These are phyloP conservation scores for Wickerhamiella dianesei DNA, from an alignment of 805 yeast species.

Conservation along the genomic window DNA sequence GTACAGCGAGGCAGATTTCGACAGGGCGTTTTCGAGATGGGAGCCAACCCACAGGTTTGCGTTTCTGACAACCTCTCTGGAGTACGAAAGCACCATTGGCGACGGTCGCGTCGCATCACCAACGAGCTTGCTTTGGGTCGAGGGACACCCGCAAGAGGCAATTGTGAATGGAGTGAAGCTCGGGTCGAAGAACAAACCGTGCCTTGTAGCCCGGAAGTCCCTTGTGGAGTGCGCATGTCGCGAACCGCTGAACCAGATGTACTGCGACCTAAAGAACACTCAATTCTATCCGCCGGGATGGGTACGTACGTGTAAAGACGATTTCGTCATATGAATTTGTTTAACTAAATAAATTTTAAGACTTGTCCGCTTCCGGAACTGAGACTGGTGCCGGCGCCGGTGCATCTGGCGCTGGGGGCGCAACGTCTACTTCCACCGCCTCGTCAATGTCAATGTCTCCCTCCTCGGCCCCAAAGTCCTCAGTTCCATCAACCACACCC, in stretches of 20 bases:
- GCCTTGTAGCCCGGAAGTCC: conserved; percentile 9
- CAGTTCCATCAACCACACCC: conserved; percentile 12
- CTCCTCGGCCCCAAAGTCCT: conserved; percentile 8
- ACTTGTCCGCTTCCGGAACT: background rate
- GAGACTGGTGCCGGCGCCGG: background rate
- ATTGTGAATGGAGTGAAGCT: conserved; percentile 17
- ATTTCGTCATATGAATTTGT: conserved; percentile 6
- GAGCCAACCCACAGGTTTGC: conserved; percentile 10
- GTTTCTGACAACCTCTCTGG: conserved; percentile 2
- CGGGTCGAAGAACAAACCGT: conserved; percentile 12
- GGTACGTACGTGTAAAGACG: conserved; percentile 14
- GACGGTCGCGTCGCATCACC: conserved; percentile 11
- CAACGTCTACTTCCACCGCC: background rate
- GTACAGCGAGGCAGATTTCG: conserved; percentile 15
- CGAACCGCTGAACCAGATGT: background rate
- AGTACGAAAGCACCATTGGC: conserved; percentile 10
- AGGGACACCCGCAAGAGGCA: conserved; percentile 13
- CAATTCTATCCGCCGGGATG: conserved; percentile 15
- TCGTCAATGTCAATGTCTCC: conserved; percentile 9
- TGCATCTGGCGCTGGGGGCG: background rate
- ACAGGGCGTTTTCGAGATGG: conserved; percentile 24
- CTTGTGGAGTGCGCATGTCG: conserved; percentile 3
- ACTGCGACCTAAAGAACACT: conserved; percentile 7
- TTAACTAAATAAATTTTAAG: no score
- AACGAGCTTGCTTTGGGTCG: conserved; percentile 12